Evolutionary conservation across 257 asterid genomes (phyloP).

Genomic region (Echites panduratus): DNA sequence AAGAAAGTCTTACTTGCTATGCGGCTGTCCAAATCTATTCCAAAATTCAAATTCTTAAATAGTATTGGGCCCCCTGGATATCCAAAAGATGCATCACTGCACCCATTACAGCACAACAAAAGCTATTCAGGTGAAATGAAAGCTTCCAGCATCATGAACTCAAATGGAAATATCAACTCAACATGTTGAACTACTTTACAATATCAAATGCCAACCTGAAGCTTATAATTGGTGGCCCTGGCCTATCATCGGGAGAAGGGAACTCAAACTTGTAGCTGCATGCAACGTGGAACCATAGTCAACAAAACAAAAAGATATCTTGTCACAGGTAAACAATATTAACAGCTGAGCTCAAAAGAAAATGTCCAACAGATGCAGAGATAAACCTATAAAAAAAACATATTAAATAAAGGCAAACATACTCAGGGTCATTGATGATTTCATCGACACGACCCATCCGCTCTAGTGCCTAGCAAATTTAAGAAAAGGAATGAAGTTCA

Average conservation of each 20-base stretch:
- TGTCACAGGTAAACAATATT: constrained; percentile 2
- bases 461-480: constrained; percentile 72
- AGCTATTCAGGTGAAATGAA: not conserved
- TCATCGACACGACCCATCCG: constrained; percentile 84
- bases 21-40: constrained; percentile 95
- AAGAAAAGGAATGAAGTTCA: constrained; percentile 4
- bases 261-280: constrained; percentile 96
- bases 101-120: constrained; percentile 21
- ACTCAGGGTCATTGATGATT: constrained; percentile 95
- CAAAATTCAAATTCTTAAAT: constrained; percentile 90
- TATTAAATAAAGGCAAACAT: constrained; percentile 27
- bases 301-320: constrained; percentile 5
- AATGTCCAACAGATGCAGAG: not conserved
- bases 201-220: constrained; percentile 60
- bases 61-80: constrained; percentile 87
- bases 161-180: constrained; percentile 3
- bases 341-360: not conserved
- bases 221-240: constrained; percentile 96
- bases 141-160: constrained; percentile 1
- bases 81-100: constrained; percentile 99
- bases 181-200: constrained; percentile 8
- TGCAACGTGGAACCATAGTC: constrained; percentile 15
- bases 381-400: not conserved
- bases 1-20: constrained; percentile 72
- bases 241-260: constrained; percentile 98